Percentiles rank a stretch among this genome's conserved stretches.
These are phyloP conservation scores for Zangia roseola DNA, from an alignment of 768 basidiomycete genomes.

Conservation along the genomic window DNA sequence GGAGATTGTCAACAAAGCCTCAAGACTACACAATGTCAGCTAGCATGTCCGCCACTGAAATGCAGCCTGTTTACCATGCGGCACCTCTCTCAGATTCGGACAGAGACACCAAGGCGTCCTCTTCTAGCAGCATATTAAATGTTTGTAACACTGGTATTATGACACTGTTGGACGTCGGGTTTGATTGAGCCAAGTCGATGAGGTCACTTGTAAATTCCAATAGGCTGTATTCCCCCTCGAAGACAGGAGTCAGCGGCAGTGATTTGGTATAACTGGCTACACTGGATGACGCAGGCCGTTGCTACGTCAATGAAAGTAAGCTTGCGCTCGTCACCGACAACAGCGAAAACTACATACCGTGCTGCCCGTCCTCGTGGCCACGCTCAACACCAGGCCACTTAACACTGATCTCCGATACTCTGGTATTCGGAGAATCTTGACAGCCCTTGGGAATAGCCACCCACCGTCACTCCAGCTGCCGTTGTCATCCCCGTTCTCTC, in stretches of 20 bases:
- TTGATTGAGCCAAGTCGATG: conserved; percentile 48
- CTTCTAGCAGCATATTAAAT: conserved; percentile 70
- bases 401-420: conserved; percentile 64
- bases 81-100: conserved; percentile 45
- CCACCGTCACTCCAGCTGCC: conserved; percentile 65
- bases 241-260: conserved; percentile 43
- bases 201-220: conserved; percentile 58
- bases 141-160: conserved; percentile 84
- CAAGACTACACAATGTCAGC: conserved; percentile 42
- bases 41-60: conserved; percentile 9
- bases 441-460: conserved; percentile 74
- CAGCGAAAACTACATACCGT: conserved; percentile 53
- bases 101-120: conserved; percentile 54
- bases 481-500: conserved; percentile 32
- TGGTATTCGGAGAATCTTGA: conserved; percentile 60
- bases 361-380: conserved; percentile 82
- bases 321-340: conserved; percentile 5
- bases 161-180: conserved; percentile 61
- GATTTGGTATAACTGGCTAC: conserved; percentile 55
- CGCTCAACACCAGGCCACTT: conserved; percentile 71
- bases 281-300: conserved; percentile 63
- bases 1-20: conserved; percentile 52
- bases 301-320: conserved; percentile 42
- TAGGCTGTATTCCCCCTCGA: conserved; percentile 43
- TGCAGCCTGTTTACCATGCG: conserved; percentile 45